Conservation (phyloP, 2,329 filamentous ascomycete genomes). For the Ceratocystis eucalypticola region DNA sequence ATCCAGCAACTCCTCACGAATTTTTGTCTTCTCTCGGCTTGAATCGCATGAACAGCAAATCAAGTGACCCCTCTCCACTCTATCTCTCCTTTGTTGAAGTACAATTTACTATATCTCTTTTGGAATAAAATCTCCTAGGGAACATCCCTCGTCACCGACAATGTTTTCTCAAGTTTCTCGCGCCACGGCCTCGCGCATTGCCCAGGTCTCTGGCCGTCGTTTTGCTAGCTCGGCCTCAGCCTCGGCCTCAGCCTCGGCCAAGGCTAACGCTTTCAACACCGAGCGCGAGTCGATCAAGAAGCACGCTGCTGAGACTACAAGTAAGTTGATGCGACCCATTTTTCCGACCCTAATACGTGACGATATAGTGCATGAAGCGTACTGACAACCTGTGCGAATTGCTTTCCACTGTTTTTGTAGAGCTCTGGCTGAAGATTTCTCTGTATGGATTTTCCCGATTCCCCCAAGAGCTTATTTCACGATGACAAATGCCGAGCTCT, state of each 20-base stretch:
- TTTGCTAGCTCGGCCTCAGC: conserved; percentile 52
- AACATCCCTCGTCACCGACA: conserved; percentile 18
- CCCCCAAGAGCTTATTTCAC: no score
- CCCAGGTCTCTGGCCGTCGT: conserved; percentile 49
- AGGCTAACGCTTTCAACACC: conserved; percentile 71
- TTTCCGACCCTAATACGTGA: not conserved
- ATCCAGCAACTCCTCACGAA: conserved; percentile 9
- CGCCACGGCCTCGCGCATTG: conserved; percentile 44
- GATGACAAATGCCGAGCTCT: no score
- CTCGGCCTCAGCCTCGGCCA: no score
- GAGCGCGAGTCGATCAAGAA: conserved; percentile 84
- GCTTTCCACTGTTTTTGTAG: conserved; percentile 32
- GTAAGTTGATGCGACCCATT: conserved; percentile 39
- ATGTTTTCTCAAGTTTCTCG: conserved; percentile 58
- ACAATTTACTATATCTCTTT: not conserved
- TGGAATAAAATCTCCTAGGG: not conserved
- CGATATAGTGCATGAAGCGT: not conserved
- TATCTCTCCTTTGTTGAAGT: not conserved
- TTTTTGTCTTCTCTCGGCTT: not conserved
- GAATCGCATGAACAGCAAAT: not conserved
- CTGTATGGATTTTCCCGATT: conserved; percentile 41
- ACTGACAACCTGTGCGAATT: conserved; percentile 18
- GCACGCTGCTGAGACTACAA: conserved; percentile 71
- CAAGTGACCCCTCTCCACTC: conserved; percentile 8
- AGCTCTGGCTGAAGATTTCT: conserved; percentile 90